phyloP scores from a whole-genome alignment of 345 rosid genomes.

The Populus pruinosa region DNA sequence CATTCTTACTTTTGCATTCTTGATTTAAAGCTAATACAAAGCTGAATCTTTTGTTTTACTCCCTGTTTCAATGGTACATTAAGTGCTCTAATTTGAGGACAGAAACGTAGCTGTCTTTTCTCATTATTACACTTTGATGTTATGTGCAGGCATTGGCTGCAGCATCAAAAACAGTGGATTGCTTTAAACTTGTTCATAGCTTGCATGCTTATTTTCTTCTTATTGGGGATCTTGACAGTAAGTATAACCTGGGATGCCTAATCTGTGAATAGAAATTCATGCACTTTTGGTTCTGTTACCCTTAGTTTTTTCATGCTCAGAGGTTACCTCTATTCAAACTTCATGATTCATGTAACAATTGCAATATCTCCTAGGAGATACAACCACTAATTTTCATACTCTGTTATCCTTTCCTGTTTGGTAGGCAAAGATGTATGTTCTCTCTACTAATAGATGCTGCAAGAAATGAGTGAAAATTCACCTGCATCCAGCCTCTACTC shows the following conservation, averaged over 20 bases:
- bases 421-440: background rate
- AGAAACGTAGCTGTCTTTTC: constrained; percentile 9
- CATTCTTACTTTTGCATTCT: background rate
- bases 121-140: constrained; percentile 10
- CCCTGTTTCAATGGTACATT: background rate
- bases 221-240: constrained; percentile 82
- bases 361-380: background rate
- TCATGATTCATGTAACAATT: background rate
- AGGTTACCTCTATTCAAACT: background rate
- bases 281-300: background rate
- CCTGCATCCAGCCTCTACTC: background rate
- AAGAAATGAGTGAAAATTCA: background rate
- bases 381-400: background rate
- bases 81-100: background rate
- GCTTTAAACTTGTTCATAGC: constrained; percentile 84
- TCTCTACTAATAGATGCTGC: background rate
- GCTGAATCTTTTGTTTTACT: background rate
- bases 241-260: constrained; percentile 14
- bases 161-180: constrained; percentile 93
- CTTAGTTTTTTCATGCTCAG: background rate
- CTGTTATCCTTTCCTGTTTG: background rate
- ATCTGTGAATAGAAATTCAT: background rate
- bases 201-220: constrained; percentile 87
- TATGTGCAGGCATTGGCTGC: constrained; percentile 86
- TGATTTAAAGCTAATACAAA: no score